Evolutionary conservation across 352 stramenopile species (phyloP).

Genomic region (Peronospora farinosa): DNA sequence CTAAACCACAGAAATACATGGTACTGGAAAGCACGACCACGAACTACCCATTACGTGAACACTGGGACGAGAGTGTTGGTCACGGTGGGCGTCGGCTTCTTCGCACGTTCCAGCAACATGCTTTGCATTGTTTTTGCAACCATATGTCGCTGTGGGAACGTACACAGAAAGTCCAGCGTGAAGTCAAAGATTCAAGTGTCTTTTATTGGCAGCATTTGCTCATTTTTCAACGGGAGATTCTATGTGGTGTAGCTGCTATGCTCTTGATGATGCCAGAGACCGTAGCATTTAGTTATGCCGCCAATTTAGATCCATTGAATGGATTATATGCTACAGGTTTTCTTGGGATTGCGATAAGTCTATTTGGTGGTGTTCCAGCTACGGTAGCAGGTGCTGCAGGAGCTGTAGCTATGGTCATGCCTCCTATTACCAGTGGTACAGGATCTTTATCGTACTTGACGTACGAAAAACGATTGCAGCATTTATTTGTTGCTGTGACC

Average conservation of each 20-base stretch:
- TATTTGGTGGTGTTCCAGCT: constrained; percentile 83
- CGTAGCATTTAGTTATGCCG: constrained; percentile 90
- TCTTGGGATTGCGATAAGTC: constrained; percentile 80
- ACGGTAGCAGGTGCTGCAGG: constrained; percentile 87
- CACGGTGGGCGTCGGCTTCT: constrained; percentile 19
- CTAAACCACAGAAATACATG: constrained; percentile 17
- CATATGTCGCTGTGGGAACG: constrained; percentile 10
- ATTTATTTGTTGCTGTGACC: constrained; percentile 85
- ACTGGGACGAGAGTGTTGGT: constrained; percentile 29
- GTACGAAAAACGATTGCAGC: constrained; percentile 67
- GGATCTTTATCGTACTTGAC: constrained; percentile 48
- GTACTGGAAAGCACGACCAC: constrained; percentile 8
- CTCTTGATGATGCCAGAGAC: constrained; percentile 92
- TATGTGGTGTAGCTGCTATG: constrained; percentile 85
- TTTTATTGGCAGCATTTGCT: constrained; percentile 57
- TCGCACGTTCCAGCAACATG: constrained; percentile 12
- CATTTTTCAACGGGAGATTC: constrained; percentile 64
- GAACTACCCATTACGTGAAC: constrained; percentile 15
- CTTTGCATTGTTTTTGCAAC: not conserved
- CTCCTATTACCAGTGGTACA: constrained; percentile 54
- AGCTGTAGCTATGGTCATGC: constrained; percentile 89
- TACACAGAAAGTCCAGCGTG: constrained; percentile 19
- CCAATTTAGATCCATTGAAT: constrained; percentile 80
- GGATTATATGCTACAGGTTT: constrained; percentile 90
- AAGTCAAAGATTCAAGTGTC: constrained; percentile 23